Conservation (phyloP, 1,139 yeast genomes). For the Diutina sp. region DNA sequence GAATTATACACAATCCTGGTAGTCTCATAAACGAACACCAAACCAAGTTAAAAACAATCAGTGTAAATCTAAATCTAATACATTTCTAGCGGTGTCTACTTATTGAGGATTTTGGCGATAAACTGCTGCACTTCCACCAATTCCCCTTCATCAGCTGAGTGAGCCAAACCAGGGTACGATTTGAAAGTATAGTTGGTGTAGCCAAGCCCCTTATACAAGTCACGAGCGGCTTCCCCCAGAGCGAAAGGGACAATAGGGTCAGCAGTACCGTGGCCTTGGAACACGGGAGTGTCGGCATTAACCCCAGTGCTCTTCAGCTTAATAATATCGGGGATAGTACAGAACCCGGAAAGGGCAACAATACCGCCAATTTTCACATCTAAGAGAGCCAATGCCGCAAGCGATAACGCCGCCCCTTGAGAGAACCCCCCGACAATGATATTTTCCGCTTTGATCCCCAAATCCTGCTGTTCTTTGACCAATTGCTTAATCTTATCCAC, state of each 20-base stretch:
- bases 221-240: conserved; percentile 35
- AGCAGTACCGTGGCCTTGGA: conserved; percentile 77
- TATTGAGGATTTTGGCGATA: conserved; percentile 12
- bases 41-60: too few relatives aligned
- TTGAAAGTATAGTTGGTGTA: conserved; percentile 42
- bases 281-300: conserved; percentile 47
- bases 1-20: too few relatives aligned
- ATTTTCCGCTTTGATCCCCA: conserved; percentile 45
- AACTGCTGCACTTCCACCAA: conserved; percentile 46
- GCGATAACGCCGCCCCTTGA: conserved; percentile 80
- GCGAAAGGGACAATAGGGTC: conserved; percentile 53
- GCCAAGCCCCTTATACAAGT: conserved; percentile 36
- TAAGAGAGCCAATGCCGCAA: conserved; percentile 35
- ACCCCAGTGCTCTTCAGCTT: conserved; percentile 8
- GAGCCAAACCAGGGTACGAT: conserved; percentile 51
- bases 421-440: conserved; percentile 88
- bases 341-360: conserved; percentile 67
- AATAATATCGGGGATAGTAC: conserved; percentile 38
- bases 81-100: too few relatives aligned
- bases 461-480: conserved; percentile 49
- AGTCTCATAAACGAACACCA: too few relatives aligned
- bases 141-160: conserved; percentile 58
- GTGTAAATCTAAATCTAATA: too few relatives aligned
- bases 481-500: conserved; percentile 38
- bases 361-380: conserved; percentile 68